phyloP scores from a whole-genome alignment of 257 asterid genomes.

The Petunia secreta region DNA sequence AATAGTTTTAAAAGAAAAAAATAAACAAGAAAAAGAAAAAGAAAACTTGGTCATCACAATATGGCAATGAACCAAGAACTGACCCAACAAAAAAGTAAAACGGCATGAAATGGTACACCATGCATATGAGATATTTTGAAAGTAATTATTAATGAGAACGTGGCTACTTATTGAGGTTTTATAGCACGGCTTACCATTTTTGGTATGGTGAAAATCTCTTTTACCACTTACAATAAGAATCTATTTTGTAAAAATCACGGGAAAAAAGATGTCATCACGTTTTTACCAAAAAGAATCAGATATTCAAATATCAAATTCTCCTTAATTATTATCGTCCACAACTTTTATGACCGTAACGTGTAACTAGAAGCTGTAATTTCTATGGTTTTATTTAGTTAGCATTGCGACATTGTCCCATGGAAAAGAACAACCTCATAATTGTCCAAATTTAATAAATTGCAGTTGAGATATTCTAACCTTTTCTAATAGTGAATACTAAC shows the following conservation, averaged over 20 bases:
- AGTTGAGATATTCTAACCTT: background rate
- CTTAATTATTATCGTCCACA: background rate
- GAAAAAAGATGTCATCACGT: background rate
- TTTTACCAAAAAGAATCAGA: background rate
- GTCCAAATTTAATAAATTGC: background rate
- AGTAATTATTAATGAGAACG: background rate
- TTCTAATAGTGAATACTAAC: too few relatives aligned
- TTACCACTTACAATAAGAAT: background rate
- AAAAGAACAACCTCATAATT: background rate
- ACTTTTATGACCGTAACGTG: conserved; percentile 18
- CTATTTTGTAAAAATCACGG: background rate
- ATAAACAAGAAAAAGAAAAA: background rate
- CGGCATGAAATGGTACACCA: background rate
- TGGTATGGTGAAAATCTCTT: background rate
- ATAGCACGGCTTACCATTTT: background rate
- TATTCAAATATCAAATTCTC: background rate
- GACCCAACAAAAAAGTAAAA: background rate
- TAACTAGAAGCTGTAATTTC: background rate
- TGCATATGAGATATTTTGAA: background rate
- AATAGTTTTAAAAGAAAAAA: background rate
- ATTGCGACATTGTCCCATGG: background rate
- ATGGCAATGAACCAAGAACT: background rate
- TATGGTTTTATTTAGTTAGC: background rate
- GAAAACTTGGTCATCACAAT: background rate
- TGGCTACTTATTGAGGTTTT: background rate